A percentile compares a stretch with the other conserved stretches of the same genome.
Conservation (phyloP, 2,329 filamentous ascomycete species). For the Mariannaea elegans region DNA sequence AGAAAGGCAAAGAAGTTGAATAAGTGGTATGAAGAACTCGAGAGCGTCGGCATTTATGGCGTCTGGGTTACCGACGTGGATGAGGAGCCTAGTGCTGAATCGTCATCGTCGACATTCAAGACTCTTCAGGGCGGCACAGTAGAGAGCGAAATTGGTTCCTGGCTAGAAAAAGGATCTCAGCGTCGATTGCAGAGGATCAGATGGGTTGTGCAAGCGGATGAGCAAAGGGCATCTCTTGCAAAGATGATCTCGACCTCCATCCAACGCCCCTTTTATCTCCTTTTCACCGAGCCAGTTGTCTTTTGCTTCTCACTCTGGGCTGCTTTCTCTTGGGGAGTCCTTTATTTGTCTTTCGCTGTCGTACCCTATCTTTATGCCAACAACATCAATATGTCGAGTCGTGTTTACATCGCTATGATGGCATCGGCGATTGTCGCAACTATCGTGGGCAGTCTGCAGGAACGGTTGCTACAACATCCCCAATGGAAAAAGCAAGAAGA, state of each 20-base stretch:
- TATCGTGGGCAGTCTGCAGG: conserved; percentile 75
- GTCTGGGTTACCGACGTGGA: conserved; percentile 47
- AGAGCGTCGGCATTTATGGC: conserved; percentile 67
- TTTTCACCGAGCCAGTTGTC: conserved; percentile 80
- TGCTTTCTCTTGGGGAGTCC: conserved; percentile 86
- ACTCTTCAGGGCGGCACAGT: conserved; percentile 14
- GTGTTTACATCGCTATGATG: conserved; percentile 78
- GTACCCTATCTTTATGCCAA: conserved; percentile 79
- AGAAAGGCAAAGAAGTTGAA: conserved; percentile 80
- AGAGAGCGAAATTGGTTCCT: conserved; percentile 16
- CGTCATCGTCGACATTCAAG: conserved; percentile 35
- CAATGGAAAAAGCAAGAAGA: conserved; percentile 42
- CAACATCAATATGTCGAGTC: conserved; percentile 72
- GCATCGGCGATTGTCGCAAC: conserved; percentile 74
- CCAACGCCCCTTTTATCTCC: conserved; percentile 79
- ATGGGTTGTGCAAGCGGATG: conserved; percentile 83
- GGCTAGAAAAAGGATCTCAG: neutral
- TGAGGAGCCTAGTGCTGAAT: conserved; percentile 23
- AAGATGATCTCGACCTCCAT: conserved; percentile 79
- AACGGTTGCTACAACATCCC: conserved; percentile 65
- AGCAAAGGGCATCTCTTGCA: conserved; percentile 73
- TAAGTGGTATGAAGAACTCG: conserved; percentile 78
- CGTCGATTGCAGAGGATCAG: conserved; percentile 63
- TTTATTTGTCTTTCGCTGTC: conserved; percentile 85
- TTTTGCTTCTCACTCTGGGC: conserved; percentile 93